Base-by-base conservation (phyloP, 2,329 filamentous ascomycete species). In the Thelonectria rubi region DNA sequence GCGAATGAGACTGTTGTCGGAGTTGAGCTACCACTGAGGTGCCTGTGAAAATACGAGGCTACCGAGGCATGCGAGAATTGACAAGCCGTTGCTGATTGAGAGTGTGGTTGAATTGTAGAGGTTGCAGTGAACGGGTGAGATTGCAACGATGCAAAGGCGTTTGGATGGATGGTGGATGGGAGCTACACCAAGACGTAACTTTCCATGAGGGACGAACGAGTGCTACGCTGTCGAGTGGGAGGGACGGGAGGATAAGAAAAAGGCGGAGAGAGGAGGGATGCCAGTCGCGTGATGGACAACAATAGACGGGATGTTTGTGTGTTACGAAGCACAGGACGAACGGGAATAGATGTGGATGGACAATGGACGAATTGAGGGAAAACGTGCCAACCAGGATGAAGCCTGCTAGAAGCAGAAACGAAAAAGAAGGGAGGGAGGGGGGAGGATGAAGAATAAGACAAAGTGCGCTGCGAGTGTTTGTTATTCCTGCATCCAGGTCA, bases 1-100 rank as follows among this genome's bases (percentile, higher is more conserved):
- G 45, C 55, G 37, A 24, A 54, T 48, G 59, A 70, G 64, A 65
- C 15, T 37, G 11, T 37, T 60, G 59, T 39, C 15, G n/a, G 17
- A 20, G 32, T 42, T 26, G 52, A 53, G 53, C 58, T 61, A 57
- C 58, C 58, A 42, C 20, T 18, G 8, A 53, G 58, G 58, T 61
- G 58, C 58, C 34, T 52, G 42, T 20, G n/a, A 20, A 17, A 21
- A 30, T 30, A 21, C 40, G 58, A 47, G 39, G 32, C 20, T n/a
- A 50, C 46, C 11, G 46, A 57, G 24, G 54, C 54, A 57, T 57
- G 21, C 54, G 54, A 53, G 40, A 58, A 30, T 30, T 30, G 26
- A 30, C 26, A 37, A 37, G 34, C 34, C 18, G 57, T 26, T 15
- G 34, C 48, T 39, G 51, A 14, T 14, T 40, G 34, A 15, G 12